phyloP scores from a whole-genome alignment of 2,329 filamentous ascomycete species.

The Fusarium azukiicola region DNA sequence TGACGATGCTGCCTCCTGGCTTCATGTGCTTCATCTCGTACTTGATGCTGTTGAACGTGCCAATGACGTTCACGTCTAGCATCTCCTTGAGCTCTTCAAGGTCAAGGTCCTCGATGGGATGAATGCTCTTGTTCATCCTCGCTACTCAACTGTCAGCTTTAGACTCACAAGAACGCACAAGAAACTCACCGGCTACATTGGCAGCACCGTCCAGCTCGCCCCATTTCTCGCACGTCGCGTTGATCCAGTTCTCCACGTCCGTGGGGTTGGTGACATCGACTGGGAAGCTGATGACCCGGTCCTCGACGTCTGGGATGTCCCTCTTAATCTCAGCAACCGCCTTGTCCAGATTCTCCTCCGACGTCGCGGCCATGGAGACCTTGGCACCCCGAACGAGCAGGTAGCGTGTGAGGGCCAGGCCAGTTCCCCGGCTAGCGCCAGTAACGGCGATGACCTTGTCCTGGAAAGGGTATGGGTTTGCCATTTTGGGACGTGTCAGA shows the following conservation, averaged over 20 bases:
- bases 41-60: constrained; percentile 54
- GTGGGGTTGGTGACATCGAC: constrained; percentile 59
- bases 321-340: constrained; percentile 49
- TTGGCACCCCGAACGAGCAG: constrained; percentile 67
- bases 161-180: background rate
- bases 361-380: constrained; percentile 57
- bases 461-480: constrained; percentile 50
- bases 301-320: constrained; percentile 49
- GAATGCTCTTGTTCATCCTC: constrained; percentile 54
- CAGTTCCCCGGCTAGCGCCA: constrained; percentile 79
- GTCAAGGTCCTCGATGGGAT: constrained; percentile 50
- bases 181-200: constrained; percentile 60
- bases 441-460: constrained; percentile 83
- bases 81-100: constrained; percentile 50
- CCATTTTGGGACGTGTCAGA: constrained; percentile 38
- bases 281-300: constrained; percentile 48
- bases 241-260: constrained; percentile 61
- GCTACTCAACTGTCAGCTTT: constrained; percentile 3
- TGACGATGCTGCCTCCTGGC: constrained; percentile 70
- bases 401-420: constrained; percentile 72
- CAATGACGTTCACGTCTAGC: constrained; percentile 52
- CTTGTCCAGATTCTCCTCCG: constrained; percentile 53
- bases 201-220: constrained; percentile 61
- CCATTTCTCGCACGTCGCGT: constrained; percentile 56
- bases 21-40: constrained; percentile 61